phyloP scores from a whole-genome alignment of 2,329 filamentous ascomycete genomes.

The Fusarium sp. region DNA sequence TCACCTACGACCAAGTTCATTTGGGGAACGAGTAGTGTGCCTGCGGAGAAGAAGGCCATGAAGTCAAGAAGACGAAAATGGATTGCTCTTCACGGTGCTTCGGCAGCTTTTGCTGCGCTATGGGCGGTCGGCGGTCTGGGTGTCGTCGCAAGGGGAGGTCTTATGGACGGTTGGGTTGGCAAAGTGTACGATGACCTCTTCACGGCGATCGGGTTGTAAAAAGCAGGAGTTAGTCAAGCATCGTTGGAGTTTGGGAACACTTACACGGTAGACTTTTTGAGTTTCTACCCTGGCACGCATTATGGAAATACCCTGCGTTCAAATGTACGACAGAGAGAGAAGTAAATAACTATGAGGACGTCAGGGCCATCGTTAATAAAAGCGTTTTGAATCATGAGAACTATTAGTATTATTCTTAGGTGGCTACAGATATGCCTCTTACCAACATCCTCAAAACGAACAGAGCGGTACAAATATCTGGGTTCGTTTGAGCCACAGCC shows the following conservation, averaged over 20 bases:
- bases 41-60: constrained; percentile 62
- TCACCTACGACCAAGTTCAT: constrained; percentile 66
- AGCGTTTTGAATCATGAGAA: background rate
- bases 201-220: constrained; percentile 48
- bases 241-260: constrained; percentile 41
- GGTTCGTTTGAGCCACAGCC: background rate
- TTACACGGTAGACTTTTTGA: constrained; percentile 33
- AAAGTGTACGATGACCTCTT: constrained; percentile 79
- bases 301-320: constrained; percentile 41
- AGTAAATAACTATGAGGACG: background rate
- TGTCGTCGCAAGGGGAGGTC: constrained; percentile 77
- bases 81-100: constrained; percentile 76
- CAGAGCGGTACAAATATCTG: background rate
- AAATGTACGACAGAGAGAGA: constrained; percentile 11
- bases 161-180: constrained; percentile 80
- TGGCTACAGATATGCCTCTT: background rate
- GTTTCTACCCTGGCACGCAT: constrained; percentile 32
- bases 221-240: constrained; percentile 5
- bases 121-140: constrained; percentile 87
- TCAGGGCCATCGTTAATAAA: background rate
- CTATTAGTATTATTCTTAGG: background rate
- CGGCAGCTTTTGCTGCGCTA: constrained; percentile 66
- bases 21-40: constrained; percentile 54
- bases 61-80: constrained; percentile 71
- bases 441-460: background rate